phyloP scores from a whole-genome alignment of 176 grass and related monocot species.

The Oryza glumipatula region DNA sequence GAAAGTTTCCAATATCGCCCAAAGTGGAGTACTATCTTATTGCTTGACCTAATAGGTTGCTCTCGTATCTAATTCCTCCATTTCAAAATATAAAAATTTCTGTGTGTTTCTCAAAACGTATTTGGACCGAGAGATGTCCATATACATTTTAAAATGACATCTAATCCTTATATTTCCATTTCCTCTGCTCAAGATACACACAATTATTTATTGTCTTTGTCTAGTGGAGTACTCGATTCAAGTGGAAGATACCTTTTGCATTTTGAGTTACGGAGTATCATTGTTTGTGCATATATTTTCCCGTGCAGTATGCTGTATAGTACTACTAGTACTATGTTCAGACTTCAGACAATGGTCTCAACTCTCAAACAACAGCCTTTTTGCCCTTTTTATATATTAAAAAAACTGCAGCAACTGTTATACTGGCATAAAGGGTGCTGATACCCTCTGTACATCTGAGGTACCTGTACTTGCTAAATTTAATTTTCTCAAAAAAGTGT shows the following conservation, averaged over 20 bases:
- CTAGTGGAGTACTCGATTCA: background rate
- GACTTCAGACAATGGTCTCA: background rate
- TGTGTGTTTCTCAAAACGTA: too few species aligned
- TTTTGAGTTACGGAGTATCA: background rate
- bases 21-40: background rate
- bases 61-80: too few species aligned
- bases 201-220: background rate
- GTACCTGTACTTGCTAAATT: conserved; percentile 21
- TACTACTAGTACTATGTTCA: too few species aligned
- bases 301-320: too few species aligned
- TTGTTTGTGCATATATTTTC: background rate
- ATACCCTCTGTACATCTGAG: conserved; percentile 7
- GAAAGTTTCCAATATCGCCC: background rate
- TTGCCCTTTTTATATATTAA: background rate
- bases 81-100: too few species aligned
- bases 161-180: background rate
- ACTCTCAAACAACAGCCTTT: background rate
- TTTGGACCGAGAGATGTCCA: too few species aligned
- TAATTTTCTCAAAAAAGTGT: conserved; percentile 10
- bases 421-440: background rate
- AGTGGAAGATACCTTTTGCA: background rate
- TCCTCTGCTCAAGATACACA: background rate
- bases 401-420: background rate
- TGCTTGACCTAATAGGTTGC: too few species aligned
- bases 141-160: too few species aligned